Percentiles rank a stretch among this genome's conserved stretches.
Conservation (phyloP, 2,329 filamentous ascomycete species). For the Purpureocillium lavendulum region DNA sequence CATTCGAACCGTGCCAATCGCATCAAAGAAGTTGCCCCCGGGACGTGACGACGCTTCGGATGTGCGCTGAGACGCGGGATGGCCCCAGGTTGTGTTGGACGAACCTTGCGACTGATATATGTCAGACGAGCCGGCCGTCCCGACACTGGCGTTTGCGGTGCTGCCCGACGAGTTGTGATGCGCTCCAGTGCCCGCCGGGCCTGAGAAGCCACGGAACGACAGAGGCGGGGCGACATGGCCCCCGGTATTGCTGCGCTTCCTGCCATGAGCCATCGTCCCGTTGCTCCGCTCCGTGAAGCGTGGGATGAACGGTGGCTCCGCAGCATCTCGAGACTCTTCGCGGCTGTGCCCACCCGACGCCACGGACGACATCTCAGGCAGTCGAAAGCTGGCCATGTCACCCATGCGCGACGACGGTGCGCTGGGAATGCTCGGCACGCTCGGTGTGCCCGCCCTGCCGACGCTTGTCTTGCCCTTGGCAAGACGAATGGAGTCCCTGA, state of each 20-base stretch:
- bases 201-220: slow-evolving; percentile 73
- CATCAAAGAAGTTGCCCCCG: slow-evolving; percentile 66
- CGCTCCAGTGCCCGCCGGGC: slow-evolving; percentile 32
- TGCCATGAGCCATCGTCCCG: slow-evolving; percentile 50
- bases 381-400: slow-evolving; percentile 25
- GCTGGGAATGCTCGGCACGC: slow-evolving; percentile 34
- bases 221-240: slow-evolving; percentile 62
- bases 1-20: slow-evolving; percentile 88
- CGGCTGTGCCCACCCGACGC: slow-evolving; percentile 30
- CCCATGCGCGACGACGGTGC: slow-evolving; percentile 27
- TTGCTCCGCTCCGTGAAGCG: slow-evolving; percentile 55
- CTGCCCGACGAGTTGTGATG: slow-evolving; percentile 45
- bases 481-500: slow-evolving; percentile 82
- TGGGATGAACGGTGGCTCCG: slow-evolving; percentile 64
- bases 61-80: slow-evolving; percentile 38
- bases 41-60: slow-evolving; percentile 46
- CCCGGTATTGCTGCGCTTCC: slow-evolving; percentile 85
- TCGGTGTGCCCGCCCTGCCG: slow-evolving; percentile 44
- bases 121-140: slow-evolving; percentile 53
- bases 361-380: slow-evolving; percentile 30
- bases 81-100: slow-evolving; percentile 34
- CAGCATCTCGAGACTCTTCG: slow-evolving; percentile 48
- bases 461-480: slow-evolving; percentile 61
- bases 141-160: slow-evolving; percentile 47
- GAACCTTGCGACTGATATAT: slow-evolving; percentile 48